phyloP scores from a whole-genome alignment of 306 rosid species.

The Datisca glomerata region DNA sequence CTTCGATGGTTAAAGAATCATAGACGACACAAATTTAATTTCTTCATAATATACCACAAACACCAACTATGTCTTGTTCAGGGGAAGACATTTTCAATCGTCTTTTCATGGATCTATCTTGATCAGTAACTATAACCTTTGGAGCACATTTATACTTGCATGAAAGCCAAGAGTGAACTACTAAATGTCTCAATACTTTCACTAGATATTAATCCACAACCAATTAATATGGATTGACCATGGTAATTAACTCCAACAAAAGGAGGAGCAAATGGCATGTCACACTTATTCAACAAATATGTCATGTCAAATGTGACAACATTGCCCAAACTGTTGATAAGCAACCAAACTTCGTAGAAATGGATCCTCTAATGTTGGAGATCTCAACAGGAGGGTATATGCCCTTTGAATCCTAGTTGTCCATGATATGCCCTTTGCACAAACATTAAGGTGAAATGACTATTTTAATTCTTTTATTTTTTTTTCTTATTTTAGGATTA shows the following conservation, averaged over 20 bases:
- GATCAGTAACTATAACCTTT: neutral
- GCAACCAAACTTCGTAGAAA: too few species aligned
- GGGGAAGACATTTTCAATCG: neutral
- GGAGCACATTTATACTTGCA: neutral
- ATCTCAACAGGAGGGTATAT: too few species aligned
- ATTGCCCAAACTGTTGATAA: constrained; percentile 11
- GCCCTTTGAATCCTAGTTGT: too few species aligned
- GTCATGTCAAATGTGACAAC: constrained; percentile 14
- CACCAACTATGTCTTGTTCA: neutral
- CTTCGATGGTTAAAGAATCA: neutral
- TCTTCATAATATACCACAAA: neutral
- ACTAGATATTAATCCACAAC: constrained; percentile 9
- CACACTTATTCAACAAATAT: constrained; percentile 3
- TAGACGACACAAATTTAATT: neutral
- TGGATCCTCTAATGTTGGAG: too few species aligned
- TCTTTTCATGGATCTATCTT: constrained; percentile 3
- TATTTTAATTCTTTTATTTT: too few species aligned
- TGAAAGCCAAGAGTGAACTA: neutral
- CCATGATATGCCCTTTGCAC: too few species aligned
- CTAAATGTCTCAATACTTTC: neutral
- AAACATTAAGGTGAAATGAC: too few species aligned
- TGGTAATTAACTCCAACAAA: constrained; percentile 10
- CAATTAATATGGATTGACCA: constrained; percentile 8
- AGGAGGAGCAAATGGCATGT: constrained; percentile 6
- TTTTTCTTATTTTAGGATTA: too few species aligned